These are phyloP conservation scores for Exobasidium cylindrosporum DNA, from an alignment of 1,284 basidiomycete species.

Conservation along the genomic window DNA sequence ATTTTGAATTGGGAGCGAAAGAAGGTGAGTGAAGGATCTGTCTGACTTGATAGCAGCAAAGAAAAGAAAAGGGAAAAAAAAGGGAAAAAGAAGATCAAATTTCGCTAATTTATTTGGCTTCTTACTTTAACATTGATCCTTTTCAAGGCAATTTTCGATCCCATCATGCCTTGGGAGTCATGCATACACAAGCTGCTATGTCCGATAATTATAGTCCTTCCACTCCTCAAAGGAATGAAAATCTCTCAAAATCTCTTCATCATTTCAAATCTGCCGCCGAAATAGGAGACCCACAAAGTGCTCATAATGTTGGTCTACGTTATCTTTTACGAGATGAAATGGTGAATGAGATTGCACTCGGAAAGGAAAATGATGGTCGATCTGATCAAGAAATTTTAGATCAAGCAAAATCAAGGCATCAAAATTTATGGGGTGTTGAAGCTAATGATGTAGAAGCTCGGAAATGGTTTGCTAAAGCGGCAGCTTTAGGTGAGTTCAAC, in stretches of 20 bases:
- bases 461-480: conserved; percentile 7
- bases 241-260: conserved; percentile 5
- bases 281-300: conserved; percentile 15
- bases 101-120: no score
- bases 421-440: conserved; percentile 8
- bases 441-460: conserved; percentile 5
- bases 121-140: no score
- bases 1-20: conserved; percentile 8
- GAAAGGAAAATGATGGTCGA: conserved; percentile 7
- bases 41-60: no score
- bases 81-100: no score
- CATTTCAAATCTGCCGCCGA: conserved; percentile 15
- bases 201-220: conserved; percentile 4
- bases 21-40: not conserved
- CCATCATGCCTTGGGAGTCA: conserved; percentile 19
- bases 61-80: no score
- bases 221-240: conserved; percentile 5
- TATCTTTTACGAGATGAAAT: conserved; percentile 16
- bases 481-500: not conserved
- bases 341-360: conserved; percentile 1
- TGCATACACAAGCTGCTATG: conserved; percentile 12
- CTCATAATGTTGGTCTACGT: conserved; percentile 18
- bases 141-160: conserved; percentile 16
- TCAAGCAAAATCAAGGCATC: conserved; percentile 2
- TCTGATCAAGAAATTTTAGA: not conserved